These are phyloP conservation scores for Triticum urartu DNA, from an alignment of 176 grass and related monocot species.

Conservation along the genomic window DNA sequence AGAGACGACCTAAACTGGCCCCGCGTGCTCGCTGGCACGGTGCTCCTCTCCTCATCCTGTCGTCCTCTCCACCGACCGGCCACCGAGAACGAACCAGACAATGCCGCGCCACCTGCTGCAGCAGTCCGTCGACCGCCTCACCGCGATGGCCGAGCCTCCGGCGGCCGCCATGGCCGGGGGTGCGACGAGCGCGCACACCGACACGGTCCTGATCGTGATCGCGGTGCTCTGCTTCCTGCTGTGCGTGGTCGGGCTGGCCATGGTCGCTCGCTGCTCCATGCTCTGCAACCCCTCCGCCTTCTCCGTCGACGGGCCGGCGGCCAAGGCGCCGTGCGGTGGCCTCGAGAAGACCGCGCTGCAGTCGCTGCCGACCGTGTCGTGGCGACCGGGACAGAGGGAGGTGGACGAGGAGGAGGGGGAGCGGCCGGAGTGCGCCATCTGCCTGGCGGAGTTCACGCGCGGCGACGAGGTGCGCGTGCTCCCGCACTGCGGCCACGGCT, in stretches of 20 bases:
- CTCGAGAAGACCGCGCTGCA: conserved; percentile 51
- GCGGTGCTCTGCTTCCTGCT: conserved; percentile 68
- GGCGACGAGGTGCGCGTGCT: conserved; percentile 78
- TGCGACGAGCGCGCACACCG: conserved; percentile 37
- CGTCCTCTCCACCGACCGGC: too few species aligned
- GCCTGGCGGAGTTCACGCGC: conserved; percentile 62
- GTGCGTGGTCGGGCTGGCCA: conserved; percentile 68
- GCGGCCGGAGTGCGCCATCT: conserved; percentile 77
- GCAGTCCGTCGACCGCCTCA: conserved; percentile 19
- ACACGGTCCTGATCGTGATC: conserved; percentile 63
- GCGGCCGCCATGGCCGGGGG: neutral
- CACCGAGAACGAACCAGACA: neutral
- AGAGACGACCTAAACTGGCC: conserved; percentile 9
- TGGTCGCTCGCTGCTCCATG: conserved; percentile 58
- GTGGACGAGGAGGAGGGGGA: neutral
- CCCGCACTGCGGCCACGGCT: conserved; percentile 74
- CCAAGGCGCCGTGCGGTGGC: conserved; percentile 31
- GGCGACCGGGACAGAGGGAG: neutral
- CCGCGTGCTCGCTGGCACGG: neutral
- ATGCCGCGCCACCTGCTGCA: conserved; percentile 22
- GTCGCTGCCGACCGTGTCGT: conserved; percentile 54
- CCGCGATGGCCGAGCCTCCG: conserved; percentile 1
- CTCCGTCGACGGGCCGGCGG: conserved; percentile 15
- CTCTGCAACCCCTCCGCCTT: conserved; percentile 44
- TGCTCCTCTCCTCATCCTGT: neutral